Conservation (phyloP, 352 stramenopile species). For the Elongisporangium prolatum region DNA sequence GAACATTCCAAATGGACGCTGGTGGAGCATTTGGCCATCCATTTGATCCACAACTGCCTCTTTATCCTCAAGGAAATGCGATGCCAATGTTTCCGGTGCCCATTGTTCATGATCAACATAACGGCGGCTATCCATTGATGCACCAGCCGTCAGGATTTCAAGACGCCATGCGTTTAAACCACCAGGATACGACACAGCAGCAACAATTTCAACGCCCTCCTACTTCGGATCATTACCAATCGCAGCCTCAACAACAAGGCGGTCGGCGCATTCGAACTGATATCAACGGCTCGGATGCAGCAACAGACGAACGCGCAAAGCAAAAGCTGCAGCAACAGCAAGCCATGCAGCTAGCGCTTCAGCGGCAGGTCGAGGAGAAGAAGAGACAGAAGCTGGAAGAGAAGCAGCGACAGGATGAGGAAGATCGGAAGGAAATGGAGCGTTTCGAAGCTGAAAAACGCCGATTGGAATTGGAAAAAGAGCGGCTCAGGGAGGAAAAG, state of each 20-base stretch:
- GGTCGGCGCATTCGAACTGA: conserved; percentile 20
- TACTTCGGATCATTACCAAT: conserved; percentile 3
- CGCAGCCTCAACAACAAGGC: conserved; percentile 7
- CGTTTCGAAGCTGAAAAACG: conserved; percentile 46
- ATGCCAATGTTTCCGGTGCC: too few relatives aligned
- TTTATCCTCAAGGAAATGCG: too few relatives aligned
- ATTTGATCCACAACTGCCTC: too few relatives aligned
- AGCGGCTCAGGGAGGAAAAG: conserved; percentile 41
- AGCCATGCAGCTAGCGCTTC: conserved; percentile 46
- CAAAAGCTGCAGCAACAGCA: conserved; percentile 37
- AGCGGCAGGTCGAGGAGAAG: conserved; percentile 63
- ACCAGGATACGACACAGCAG: background rate
- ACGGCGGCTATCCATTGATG: too few relatives aligned
- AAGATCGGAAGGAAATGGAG: conserved; percentile 48
- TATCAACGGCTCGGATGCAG: conserved; percentile 14
- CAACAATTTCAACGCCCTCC: conserved; percentile 3
- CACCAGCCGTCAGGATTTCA: too few relatives aligned
- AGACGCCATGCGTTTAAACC: too few relatives aligned
- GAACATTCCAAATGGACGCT: too few relatives aligned
- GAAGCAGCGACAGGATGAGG: conserved; percentile 47
- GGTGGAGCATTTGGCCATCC: too few relatives aligned
- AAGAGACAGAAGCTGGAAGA: conserved; percentile 51
- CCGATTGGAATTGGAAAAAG: conserved; percentile 34
- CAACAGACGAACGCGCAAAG: conserved; percentile 1
- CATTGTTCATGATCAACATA: too few relatives aligned